phyloP scores from a whole-genome alignment of 805 yeast genomes.

The Ogataea philodendri region DNA sequence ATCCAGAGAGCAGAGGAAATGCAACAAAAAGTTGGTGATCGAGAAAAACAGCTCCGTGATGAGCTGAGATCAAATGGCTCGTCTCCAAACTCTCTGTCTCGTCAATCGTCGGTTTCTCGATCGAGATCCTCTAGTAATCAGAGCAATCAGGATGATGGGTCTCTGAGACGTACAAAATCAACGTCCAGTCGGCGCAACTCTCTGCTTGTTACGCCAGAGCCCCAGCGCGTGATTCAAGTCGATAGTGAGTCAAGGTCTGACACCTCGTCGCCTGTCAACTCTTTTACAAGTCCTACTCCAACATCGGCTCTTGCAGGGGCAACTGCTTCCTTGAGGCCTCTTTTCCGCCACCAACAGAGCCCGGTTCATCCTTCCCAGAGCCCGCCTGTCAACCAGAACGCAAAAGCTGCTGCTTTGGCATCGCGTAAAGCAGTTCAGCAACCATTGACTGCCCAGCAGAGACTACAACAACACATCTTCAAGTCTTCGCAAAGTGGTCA shows the following conservation, averaged over 20 bases:
- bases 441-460: conserved; percentile 34
- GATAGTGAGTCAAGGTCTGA: conserved; percentile 2
- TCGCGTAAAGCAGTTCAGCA: conserved; percentile 17
- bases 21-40: conserved; percentile 20
- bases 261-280: conserved; percentile 10
- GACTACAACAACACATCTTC: conserved; percentile 36
- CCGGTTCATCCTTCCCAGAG: conserved; percentile 1
- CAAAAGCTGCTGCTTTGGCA: conserved; percentile 26
- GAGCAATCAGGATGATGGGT: conserved; percentile 4
- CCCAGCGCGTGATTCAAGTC: conserved; percentile 9
- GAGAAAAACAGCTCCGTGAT: conserved; percentile 24
- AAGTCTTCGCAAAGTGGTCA: conserved; percentile 33
- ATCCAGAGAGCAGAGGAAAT: conserved; percentile 14
- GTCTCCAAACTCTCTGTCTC: conserved; percentile 16
- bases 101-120: conserved; percentile 15
- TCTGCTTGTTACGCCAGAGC: conserved; percentile 17
- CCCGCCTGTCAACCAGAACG: conserved; percentile 17
- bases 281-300: conserved; percentile 16
- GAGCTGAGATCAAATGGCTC: conserved; percentile 18
- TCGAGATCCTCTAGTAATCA: conserved; percentile 21
- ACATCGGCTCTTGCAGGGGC: conserved; percentile 27
- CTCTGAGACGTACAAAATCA: conserved; percentile 10
- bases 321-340: conserved; percentile 25
- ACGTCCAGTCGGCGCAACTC: conserved; percentile 17
- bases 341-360: conserved; percentile 7